A percentile compares a stretch with the other conserved stretches of the same genome.
These are phyloP conservation scores for Syzygium malaccense DNA, from an alignment of 441 rosid species.

Conservation along the genomic window DNA sequence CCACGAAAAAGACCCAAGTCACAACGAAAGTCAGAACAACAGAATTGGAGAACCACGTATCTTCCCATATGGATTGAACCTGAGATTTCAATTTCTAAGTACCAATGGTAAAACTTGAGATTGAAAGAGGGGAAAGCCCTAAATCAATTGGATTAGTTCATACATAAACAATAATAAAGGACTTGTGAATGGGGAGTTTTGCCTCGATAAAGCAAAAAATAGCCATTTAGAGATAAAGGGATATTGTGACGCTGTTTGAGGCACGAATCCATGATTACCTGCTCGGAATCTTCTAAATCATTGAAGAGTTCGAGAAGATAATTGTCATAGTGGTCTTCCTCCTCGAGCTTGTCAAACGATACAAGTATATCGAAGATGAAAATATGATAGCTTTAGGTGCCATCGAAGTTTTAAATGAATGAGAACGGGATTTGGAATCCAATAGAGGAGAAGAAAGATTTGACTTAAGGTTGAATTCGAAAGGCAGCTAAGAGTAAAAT, in stretches of 20 bases:
- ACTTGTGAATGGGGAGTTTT: background rate
- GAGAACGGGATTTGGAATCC: background rate
- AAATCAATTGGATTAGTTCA: background rate
- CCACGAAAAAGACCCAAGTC: background rate
- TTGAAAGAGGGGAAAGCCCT: background rate
- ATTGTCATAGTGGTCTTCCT: rapidly evolving
- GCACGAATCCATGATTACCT: too few species aligned
- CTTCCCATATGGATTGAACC: background rate
- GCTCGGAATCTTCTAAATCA: too few species aligned
- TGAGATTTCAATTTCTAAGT: too few species aligned
- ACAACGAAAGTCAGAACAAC: background rate
- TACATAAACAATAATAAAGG: background rate
- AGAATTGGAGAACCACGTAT: background rate
- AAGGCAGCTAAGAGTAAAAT: background rate
- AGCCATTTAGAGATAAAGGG: too few species aligned
- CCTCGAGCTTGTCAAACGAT: background rate
- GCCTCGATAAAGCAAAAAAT: too few species aligned
- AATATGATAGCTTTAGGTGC: background rate
- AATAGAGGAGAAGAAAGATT: background rate
- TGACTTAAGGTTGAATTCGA: background rate
- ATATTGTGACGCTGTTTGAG: too few species aligned
- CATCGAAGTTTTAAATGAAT: background rate
- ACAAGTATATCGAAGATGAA: background rate
- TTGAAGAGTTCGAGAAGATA: too few species aligned
- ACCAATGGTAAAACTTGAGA: background rate